Percentiles rank a stretch among this genome's conserved stretches.
Conservation (phyloP, 192 early-diverging fungal species). For the Irineochytrium annulatum region DNA sequence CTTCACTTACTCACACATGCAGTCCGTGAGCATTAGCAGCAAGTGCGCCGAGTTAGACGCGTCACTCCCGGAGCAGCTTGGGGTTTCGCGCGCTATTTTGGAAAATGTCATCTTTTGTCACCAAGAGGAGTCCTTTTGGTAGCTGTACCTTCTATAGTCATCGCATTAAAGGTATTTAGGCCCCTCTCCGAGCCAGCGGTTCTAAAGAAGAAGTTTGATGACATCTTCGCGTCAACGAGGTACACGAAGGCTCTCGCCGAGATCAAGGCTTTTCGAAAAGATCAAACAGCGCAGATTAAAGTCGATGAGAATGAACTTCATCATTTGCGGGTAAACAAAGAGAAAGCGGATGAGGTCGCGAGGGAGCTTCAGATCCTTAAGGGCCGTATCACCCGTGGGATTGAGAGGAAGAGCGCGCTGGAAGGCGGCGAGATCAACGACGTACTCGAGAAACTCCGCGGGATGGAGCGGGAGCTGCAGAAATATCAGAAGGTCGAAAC, state of each 20-base stretch:
- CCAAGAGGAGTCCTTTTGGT: slow-evolving; percentile 96
- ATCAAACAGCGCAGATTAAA: slow-evolving; percentile 58
- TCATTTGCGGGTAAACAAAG: slow-evolving; percentile 63
- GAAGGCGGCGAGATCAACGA: slow-evolving; percentile 34
- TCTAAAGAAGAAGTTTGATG: slow-evolving; percentile 97
- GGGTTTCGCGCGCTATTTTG: slow-evolving; percentile 85
- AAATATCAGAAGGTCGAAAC: slow-evolving; percentile 35
- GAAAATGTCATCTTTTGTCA: slow-evolving; percentile 99
- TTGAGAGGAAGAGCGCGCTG: slow-evolving; percentile 22
- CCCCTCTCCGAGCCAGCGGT: slow-evolving; percentile 81
- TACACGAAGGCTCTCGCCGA: slow-evolving; percentile 87
- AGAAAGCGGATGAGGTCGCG: slow-evolving; percentile 58
- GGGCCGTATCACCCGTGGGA: slow-evolving; percentile 14
- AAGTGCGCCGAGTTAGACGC: slow-evolving; percentile 83
- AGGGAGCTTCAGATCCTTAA: slow-evolving; percentile 11
- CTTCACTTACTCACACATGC: slow-evolving; percentile 1
- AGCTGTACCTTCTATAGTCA: slow-evolving; percentile 9
- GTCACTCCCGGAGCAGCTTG: slow-evolving; percentile 78
- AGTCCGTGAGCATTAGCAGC: slow-evolving; percentile 67
- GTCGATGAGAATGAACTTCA: slow-evolving; percentile 61
- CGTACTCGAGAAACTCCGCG: slow-evolving; percentile 15
- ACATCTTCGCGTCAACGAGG: slow-evolving; percentile 89
- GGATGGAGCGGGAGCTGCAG: slow-evolving; percentile 42
- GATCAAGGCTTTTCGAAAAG: slow-evolving; percentile 75
- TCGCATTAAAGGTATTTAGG: slow-evolving; percentile 42